Evolutionary conservation across 2,329 filamentous ascomycete species (phyloP).

Genomic region (Biscogniauxia sp.): DNA sequence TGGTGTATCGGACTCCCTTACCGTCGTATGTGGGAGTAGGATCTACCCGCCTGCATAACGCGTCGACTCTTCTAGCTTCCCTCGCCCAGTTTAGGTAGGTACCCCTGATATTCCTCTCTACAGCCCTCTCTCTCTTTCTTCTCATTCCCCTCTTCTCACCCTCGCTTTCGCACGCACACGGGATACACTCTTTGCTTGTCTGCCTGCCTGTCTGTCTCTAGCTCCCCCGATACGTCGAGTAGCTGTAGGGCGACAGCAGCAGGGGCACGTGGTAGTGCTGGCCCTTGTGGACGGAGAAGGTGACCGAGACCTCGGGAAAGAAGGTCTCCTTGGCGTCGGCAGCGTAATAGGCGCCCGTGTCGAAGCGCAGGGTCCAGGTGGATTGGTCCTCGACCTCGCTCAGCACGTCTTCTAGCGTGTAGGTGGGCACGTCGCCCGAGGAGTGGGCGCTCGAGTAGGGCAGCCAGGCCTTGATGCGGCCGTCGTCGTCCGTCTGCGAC

Average conservation of each 20-base stretch:
- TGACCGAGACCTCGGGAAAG: slow-evolving; percentile 58
- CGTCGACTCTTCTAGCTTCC: too few relatives aligned
- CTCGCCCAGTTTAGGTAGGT: too few relatives aligned
- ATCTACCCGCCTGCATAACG: too few relatives aligned
- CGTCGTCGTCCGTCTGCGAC: slow-evolving; percentile 72
- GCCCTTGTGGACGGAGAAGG: slow-evolving; percentile 50
- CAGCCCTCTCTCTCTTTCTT: too few relatives aligned
- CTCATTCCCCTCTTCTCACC: too few relatives aligned
- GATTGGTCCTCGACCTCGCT: slow-evolving; percentile 43
- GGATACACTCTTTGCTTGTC: too few relatives aligned
- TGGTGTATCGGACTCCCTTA: too few relatives aligned
- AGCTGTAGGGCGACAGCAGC: slow-evolving; percentile 74
- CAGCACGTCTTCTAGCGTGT: slow-evolving; percentile 57
- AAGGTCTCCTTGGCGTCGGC: slow-evolving; percentile 57
- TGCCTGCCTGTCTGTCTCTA: slow-evolving; percentile 31
- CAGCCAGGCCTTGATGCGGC: slow-evolving; percentile 69
- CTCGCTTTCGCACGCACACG: too few relatives aligned
- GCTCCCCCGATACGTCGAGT: slow-evolving; percentile 78
- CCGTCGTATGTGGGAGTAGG: too few relatives aligned
- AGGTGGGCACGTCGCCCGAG: slow-evolving; percentile 56
- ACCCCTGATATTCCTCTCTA: too few relatives aligned
- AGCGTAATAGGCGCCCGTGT: slow-evolving; percentile 70
- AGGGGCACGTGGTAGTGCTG: slow-evolving; percentile 80
- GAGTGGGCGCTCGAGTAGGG: slow-evolving; percentile 51
- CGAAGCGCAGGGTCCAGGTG: slow-evolving; percentile 69